These are phyloP conservation scores for Cercospora beticola DNA, from an alignment of 2,329 filamentous ascomycete genomes.

Conservation along the genomic window DNA sequence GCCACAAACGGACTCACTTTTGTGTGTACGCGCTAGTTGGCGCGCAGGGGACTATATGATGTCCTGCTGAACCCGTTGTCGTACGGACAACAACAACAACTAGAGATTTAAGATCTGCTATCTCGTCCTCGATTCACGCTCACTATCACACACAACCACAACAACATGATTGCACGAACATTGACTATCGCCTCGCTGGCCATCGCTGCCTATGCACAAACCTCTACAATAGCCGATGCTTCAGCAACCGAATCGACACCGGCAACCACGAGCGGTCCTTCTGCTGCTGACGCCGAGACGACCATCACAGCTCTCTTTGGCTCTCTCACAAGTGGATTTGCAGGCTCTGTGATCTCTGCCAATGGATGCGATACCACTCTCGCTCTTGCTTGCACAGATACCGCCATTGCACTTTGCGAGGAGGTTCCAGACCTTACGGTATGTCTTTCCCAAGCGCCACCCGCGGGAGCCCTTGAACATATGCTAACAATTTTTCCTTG, in stretches of 20 bases:
- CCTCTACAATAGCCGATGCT: not conserved
- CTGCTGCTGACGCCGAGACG: not conserved
- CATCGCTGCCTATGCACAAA: slow-evolving; percentile 5
- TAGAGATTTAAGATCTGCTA: not conserved
- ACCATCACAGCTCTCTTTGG: slow-evolving; percentile 14
- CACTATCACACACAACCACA: not conserved
- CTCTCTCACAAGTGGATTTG: slow-evolving; percentile 10
- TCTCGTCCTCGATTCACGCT: not conserved
- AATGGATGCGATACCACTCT: slow-evolving; percentile 21
- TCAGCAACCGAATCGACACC: not conserved
- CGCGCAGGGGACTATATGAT: not conserved
- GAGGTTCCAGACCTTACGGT: slow-evolving; percentile 7
- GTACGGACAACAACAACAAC: not conserved
- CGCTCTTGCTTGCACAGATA: slow-evolving; percentile 18
- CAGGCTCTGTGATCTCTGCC: slow-evolving; percentile 17
- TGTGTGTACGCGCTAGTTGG: slow-evolving; percentile 1
- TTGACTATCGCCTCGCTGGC: slow-evolving; percentile 9
- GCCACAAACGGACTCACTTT: not conserved
- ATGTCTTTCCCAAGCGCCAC: not conserved
- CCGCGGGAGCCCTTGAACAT: not conserved
- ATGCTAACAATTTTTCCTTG: not conserved
- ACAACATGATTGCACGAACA: slow-evolving; percentile 11
- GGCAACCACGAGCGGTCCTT: slow-evolving; percentile 4
- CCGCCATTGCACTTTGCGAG: not conserved
- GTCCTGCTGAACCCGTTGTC: not conserved